phyloP scores from a whole-genome alignment of 1,284 basidiomycete species.

The Takashimella koratensis region DNA sequence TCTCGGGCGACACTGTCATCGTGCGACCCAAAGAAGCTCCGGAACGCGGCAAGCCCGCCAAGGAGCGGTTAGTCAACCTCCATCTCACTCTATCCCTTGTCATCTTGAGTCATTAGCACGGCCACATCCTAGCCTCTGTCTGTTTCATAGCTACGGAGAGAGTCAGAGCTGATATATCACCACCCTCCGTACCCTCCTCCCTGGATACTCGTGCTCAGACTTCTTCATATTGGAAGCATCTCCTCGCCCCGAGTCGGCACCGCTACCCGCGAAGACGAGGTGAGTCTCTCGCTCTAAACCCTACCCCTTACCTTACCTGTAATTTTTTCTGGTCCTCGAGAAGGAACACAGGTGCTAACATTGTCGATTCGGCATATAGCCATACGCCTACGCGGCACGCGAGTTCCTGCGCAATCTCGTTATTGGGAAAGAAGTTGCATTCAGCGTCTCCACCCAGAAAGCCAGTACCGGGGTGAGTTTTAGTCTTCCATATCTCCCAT shows the following conservation, averaged over 20 bases:
- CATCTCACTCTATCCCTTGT: background rate
- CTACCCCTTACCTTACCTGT: background rate
- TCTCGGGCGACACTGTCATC: slow-evolving; percentile 83
- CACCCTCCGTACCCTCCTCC: background rate
- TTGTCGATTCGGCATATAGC: slow-evolving; percentile 52
- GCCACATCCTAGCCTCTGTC: background rate
- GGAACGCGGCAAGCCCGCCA: slow-evolving; percentile 75
- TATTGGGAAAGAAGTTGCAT: slow-evolving; percentile 74
- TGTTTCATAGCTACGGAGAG: no score
- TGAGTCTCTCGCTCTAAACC: slow-evolving; percentile 50
- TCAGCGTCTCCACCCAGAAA: slow-evolving; percentile 25
- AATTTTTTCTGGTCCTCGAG: background rate
- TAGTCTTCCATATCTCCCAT: no score
- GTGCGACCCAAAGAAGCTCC: slow-evolving; percentile 67
- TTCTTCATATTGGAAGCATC: slow-evolving; percentile 81
- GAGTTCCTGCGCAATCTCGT: slow-evolving; percentile 81
- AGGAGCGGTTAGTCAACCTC: slow-evolving; percentile 64
- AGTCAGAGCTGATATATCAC: slow-evolving; percentile 2
- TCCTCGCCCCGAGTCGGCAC: slow-evolving; percentile 76
- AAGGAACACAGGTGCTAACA: background rate
- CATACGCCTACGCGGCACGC: slow-evolving; percentile 87
- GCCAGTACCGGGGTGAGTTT: background rate
- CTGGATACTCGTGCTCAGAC: slow-evolving; percentile 52
- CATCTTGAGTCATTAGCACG: no score
- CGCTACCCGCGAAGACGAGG: slow-evolving; percentile 79